Evolutionary conservation across 2,329 filamentous ascomycete species (phyloP), one percentile per base, ranked within the genome.

Genomic region (Fusarium bulbicola): DNA sequence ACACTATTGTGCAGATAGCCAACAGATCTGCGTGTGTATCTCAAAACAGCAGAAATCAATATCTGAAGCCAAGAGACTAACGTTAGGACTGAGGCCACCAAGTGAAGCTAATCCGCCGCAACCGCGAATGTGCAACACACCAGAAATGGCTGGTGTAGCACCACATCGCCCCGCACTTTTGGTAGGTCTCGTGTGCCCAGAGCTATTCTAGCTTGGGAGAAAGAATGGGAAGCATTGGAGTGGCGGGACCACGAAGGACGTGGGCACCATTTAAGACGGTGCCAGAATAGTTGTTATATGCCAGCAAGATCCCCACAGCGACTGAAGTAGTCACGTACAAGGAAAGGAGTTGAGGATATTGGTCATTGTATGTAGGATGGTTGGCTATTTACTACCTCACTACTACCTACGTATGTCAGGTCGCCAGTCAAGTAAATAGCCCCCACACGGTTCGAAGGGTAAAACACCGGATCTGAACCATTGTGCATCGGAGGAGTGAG

Each of bases 71-170:
- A 50, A 69, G 36, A 43, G 13, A 20, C 47, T 24, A 24, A 14
- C 12, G 30, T 43, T 26, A 37, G 47, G 40, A 45, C 68, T 74
- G 68, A 74, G 63, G 64, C 72, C 71, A 72, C 46, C 59, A 65
- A 72, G 36, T 60, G 49, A 58, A 50, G 54, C 42, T 54, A 52
- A 36, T 52, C 71, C 72, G 72, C 63, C 46, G 49, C 43, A 72
- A 45, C 68, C 63, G 72, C 71, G 26, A 56, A 65, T 56, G 32
- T 45, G 52, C 59, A 68, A 49, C 59, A 58, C 52, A 36, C 71
- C 64, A 59, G 54, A 65, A 73, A 49, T 26, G 69, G 71, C 36
- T 59, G 58, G 66, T 63, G 66, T 60, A 60, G 36, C 52, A 71
- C 60, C 60, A 68, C 62, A 39, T 37, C 43, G 59, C 68, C 68